Evolutionary conservation across 257 asterid genomes (phyloP), one percentile per base, ranked within the genome.

Genomic region (Solanum peruvianum): DNA sequence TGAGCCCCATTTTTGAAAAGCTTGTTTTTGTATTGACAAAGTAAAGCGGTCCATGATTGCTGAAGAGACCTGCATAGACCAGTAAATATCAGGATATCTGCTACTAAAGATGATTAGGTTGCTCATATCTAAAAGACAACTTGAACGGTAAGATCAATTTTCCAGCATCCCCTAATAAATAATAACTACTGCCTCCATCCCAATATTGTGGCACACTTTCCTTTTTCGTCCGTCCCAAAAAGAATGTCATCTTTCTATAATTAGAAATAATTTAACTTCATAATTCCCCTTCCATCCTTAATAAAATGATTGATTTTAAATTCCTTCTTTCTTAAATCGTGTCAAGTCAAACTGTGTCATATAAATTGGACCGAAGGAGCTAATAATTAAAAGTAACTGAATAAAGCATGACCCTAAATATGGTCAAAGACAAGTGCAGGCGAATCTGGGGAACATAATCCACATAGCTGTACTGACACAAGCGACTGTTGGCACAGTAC

Each of bases 1-100:
- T 90, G 86, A 97, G 97, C 56, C 99, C 99, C 98, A 97, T 90
- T 94, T 94, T 97, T 18, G 93, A 95, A 89, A 97, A 95, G 89
- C 94, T 88, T 31, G 97, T 91, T 92, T 95, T 97, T 25, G 95
- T 94, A 90, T 87, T 91, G 88, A 94, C 92, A 44, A 97, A 97
- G 89, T 97, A 97, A 76, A 97, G 97, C 14, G 94, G 94, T 45
- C 93, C 93, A 78, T 92, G 94, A 85, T 92, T 92, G 91, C 94
- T 92, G 88, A 92, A 92, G 60, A 92, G 94, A 86, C 93, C 93
- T 90, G 86, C 42, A 89, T 35, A 88, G 18, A 77, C 44, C 81
- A 86, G 25, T 62, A 80, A 80, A 27, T 80, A 80, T 80, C 67
- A 80, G 44, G 67, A 29, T 2, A 80, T 49, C 37, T 29, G 44